Evolutionary conservation across 2,329 filamentous ascomycete genomes (phyloP).

Genomic region (Didymella arachidicola): DNA sequence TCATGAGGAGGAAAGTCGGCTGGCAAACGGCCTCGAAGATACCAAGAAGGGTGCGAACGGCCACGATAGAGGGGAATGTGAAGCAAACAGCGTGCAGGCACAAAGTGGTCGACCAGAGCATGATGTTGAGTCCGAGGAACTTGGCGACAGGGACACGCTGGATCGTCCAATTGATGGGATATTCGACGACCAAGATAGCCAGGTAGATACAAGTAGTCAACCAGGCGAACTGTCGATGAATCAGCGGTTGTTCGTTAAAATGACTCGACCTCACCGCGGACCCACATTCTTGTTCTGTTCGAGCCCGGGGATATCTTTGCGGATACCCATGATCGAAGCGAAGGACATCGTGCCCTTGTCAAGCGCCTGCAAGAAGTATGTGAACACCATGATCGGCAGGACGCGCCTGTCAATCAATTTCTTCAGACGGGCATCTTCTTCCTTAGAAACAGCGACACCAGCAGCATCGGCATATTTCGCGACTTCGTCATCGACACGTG

Average conservation of each 20-base stretch:
- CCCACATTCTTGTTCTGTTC: constrained; percentile 39
- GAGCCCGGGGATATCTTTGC: constrained; percentile 48
- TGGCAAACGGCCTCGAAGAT: constrained; percentile 76
- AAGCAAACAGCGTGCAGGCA: constrained; percentile 68
- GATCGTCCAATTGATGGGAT: constrained; percentile 72
- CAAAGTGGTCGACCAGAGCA: constrained; percentile 69
- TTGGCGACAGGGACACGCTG: constrained; percentile 72
- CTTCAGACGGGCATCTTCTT: constrained; percentile 68
- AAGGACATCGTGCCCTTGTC: constrained; percentile 73
- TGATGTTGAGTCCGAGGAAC: constrained; percentile 69
- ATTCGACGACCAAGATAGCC: constrained; percentile 73
- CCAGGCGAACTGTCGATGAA: constrained; percentile 67
- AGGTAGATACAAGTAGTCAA: constrained; percentile 79
- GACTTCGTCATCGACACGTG: constrained; percentile 72
- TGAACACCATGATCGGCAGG: constrained; percentile 73
- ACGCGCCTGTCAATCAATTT: constrained; percentile 72
- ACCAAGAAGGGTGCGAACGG: constrained; percentile 71
- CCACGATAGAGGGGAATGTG: constrained; percentile 67
- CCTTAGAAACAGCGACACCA: constrained; percentile 62
- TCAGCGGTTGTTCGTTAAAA: background rate
- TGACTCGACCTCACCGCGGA: constrained; percentile 1
- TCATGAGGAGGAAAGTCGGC: constrained; percentile 72
- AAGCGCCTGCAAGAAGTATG: constrained; percentile 73
- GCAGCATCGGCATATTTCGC: constrained; percentile 70
- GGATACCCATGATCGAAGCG: constrained; percentile 69